These are phyloP conservation scores for Vaccinium darrowii DNA, from an alignment of 148 eudicot species.

Conservation along the genomic window DNA sequence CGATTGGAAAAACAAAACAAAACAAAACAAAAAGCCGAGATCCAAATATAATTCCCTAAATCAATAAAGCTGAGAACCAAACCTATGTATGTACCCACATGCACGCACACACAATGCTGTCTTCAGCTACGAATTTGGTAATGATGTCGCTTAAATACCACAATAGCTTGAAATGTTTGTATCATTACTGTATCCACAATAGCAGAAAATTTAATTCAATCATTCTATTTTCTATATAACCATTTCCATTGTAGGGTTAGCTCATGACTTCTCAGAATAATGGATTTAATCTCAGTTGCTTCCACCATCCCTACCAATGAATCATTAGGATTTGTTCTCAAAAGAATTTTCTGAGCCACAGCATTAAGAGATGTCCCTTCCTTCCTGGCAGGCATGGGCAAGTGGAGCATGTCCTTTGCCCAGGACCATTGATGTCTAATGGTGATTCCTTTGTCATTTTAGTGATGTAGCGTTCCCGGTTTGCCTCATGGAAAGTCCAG, in stretches of 20 bases:
- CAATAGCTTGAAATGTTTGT: neutral
- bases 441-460: neutral
- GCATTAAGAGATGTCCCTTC: neutral
- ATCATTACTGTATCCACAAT: neutral
- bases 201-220: neutral
- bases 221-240: neutral
- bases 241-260: neutral
- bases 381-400: neutral
- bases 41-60: too few species aligned
- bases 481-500: neutral
- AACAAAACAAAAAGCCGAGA: too few species aligned
- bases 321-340: too few species aligned
- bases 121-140: neutral
- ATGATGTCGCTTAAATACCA: neutral
- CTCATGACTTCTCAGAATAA: neutral
- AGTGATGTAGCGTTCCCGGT: neutral
- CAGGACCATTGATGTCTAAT: neutral
- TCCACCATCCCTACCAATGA: too few species aligned
- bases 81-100: neutral
- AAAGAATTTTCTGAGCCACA: neutral
- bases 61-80: too few species aligned
- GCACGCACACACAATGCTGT: neutral
- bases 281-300: too few species aligned
- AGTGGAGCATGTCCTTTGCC: neutral
- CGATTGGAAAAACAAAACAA: too few species aligned